These are phyloP conservation scores for Trichoderma arundinaceum DNA, from an alignment of 2,329 filamentous ascomycete species.

Conservation along the genomic window DNA sequence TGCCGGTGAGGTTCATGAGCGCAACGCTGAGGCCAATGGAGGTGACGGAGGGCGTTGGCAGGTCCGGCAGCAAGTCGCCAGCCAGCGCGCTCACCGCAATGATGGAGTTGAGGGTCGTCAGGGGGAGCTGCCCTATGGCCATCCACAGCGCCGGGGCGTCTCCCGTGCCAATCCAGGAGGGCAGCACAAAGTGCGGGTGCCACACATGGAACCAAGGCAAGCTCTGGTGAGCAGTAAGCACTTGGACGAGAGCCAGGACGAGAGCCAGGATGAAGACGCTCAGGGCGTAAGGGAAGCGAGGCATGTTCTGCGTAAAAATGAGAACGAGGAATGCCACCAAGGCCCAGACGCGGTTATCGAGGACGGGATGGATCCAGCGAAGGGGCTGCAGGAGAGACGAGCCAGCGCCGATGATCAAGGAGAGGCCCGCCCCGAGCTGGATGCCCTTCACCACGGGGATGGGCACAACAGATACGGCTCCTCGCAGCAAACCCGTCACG, in stretches of 20 bases:
- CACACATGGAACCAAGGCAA: conserved; percentile 65
- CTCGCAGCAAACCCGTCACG: conserved; percentile 75
- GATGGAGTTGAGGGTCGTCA: conserved; percentile 91
- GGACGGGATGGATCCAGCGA: conserved; percentile 68
- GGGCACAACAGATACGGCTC: conserved; percentile 76
- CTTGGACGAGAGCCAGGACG: conserved; percentile 61
- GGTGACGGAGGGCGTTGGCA: conserved; percentile 72
- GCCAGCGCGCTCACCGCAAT: conserved; percentile 84
- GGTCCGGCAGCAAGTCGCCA: conserved; percentile 73
- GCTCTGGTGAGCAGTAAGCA: conserved; percentile 40
- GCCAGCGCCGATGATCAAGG: conserved; percentile 79
- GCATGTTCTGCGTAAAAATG: conserved; percentile 68
- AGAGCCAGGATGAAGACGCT: conserved; percentile 72
- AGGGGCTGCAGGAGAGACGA: conserved; percentile 69
- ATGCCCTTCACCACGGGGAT: conserved; percentile 92
- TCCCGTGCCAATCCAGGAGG: conserved; percentile 40
- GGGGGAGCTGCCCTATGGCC: conserved; percentile 85
- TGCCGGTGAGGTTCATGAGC: conserved; percentile 80
- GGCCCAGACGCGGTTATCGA: conserved; percentile 81
- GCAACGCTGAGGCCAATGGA: conserved; percentile 81
- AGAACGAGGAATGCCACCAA: conserved; percentile 75
- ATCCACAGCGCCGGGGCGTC: conserved; percentile 51
- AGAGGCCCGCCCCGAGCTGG: conserved; percentile 88
- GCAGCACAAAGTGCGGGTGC: conserved; percentile 57
- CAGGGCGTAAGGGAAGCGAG: conserved; percentile 78